Evolutionary conservation across 176 grass and related monocot species (phyloP), one percentile per base, ranked within the genome.

Genomic region (Typha latifolia): DNA sequence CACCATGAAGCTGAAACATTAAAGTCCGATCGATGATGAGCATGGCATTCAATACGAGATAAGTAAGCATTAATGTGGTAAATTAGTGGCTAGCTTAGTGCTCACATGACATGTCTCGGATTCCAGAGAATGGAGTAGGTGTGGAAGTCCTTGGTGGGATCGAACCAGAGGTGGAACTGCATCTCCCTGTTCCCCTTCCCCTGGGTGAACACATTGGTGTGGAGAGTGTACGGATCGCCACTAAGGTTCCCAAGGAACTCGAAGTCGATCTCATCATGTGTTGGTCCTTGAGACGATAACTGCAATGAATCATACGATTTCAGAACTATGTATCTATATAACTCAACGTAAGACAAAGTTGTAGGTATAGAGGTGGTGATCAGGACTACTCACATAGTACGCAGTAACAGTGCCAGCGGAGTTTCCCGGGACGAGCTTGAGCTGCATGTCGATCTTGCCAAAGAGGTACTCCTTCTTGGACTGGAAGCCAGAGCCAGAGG

Each of bases 101-200:
- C 90, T 89, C 69, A 84, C 88, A 83, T 27, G 50, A 91, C 77
- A 51, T 70, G 72, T 50, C 66, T 48, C 4, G 81, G 74, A 43
- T 87, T 91, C 88, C 81, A 91, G 43, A 87, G 72, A 69, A 82
- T 67, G n/a, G 78, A 72, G 59, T 91, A 87, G 55, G 71, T 68
- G 49, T 91, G 85, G 78, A 91, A 91, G 53, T 87, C 84, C 68
- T 83, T 12, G 12, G 84, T 82, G 20, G 88, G 88, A 78, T 87
- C 81, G 66, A 91, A 91, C 88, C 88, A 87, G 57, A 91, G 78
- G 61, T 77, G 78, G 66, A 77, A 74, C 21, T 76, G 29, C 77
- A 67, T 59, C 74, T 89, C 81, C n/a, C 81, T 49, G 61, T 72
- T n/a, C 10, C 81, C 85, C 64, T 20, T 56, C 48, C 84, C 89